phyloP scores from a whole-genome alignment of 1,284 basidiomycete genomes.

The Ceratobasidium theobromae region DNA sequence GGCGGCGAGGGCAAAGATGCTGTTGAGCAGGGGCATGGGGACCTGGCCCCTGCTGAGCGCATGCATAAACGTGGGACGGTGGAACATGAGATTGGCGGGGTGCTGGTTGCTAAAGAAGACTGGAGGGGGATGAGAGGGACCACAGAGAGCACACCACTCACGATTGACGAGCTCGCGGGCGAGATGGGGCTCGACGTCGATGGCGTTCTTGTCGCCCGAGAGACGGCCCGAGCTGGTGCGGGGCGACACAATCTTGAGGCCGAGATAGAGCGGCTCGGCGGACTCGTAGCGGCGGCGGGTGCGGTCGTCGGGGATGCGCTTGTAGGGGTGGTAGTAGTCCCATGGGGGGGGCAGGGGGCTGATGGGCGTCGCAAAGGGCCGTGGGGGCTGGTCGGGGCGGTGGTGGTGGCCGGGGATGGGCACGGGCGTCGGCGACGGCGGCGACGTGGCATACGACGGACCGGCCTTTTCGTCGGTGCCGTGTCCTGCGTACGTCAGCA shows the following conservation, averaged over 20 bases:
- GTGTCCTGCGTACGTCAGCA: neutral
- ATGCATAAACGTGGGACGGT: slow-evolving; percentile 70
- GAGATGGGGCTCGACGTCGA: slow-evolving; percentile 56
- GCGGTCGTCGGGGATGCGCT: slow-evolving; percentile 8
- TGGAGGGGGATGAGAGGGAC: slow-evolving; percentile 40
- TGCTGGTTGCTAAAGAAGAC: slow-evolving; percentile 76
- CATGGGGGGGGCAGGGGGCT: slow-evolving; percentile 10
- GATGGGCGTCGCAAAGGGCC: slow-evolving; percentile 27
- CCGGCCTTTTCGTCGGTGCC: neutral
- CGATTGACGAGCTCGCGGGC: slow-evolving; percentile 73
- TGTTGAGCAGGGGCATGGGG: slow-evolving; percentile 61
- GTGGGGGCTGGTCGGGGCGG: slow-evolving; percentile 27
- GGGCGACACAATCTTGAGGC: slow-evolving; percentile 21
- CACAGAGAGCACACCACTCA: slow-evolving; percentile 45
- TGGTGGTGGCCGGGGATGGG: slow-evolving; percentile 17
- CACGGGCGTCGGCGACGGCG: slow-evolving; percentile 6
- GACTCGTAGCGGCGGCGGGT: slow-evolving; percentile 25
- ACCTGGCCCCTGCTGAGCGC: slow-evolving; percentile 63
- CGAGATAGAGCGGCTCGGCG: slow-evolving; percentile 28
- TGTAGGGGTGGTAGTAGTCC: slow-evolving; percentile 12
- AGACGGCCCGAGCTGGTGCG: slow-evolving; percentile 11
- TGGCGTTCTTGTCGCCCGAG: slow-evolving; percentile 16
- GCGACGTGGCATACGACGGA: slow-evolving; percentile 11
- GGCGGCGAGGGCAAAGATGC: slow-evolving; percentile 72
- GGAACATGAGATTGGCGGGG: slow-evolving; percentile 69